Evolutionary conservation across 257 asterid species (phyloP).

Genomic region (Cordia subcordata): DNA sequence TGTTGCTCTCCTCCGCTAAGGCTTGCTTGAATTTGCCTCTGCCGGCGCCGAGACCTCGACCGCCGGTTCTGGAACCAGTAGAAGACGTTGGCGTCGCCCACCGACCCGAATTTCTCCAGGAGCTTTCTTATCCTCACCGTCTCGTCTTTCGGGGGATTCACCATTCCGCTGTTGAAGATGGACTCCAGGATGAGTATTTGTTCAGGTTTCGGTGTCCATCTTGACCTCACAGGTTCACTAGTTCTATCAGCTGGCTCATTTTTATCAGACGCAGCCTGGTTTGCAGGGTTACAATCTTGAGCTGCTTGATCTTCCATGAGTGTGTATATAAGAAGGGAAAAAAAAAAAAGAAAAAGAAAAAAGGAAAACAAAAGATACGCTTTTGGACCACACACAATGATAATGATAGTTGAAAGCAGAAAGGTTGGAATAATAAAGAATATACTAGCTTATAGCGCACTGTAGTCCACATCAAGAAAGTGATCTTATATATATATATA

Average conservation of each 20-base stretch:
- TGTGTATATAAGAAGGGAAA: no score
- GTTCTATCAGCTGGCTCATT: conserved; percentile 11
- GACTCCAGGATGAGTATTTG: conserved; percentile 75
- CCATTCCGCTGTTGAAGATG: conserved; percentile 84
- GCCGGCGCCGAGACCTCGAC: conserved; percentile 73
- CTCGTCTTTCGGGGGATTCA: conserved; percentile 71
- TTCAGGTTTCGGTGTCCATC: conserved; percentile 86
- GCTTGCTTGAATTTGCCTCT: conserved; percentile 51
- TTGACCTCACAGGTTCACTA: conserved; percentile 50
- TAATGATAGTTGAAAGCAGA: background rate
- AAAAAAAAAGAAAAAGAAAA: conserved; percentile 1
- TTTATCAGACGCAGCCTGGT: conserved; percentile 12
- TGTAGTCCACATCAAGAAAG: conserved; percentile 23
- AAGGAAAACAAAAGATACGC: background rate
- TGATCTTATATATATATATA: no score
- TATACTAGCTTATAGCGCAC: conserved; percentile 2
- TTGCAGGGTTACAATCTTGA: conserved; percentile 20
- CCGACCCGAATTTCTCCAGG: conserved; percentile 67
- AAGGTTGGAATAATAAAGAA: background rate
- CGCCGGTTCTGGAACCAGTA: conserved; percentile 95
- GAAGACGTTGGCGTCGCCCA: conserved; percentile 77
- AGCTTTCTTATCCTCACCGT: conserved; percentile 53
- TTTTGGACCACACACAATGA: background rate
- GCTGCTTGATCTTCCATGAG: conserved; percentile 39
- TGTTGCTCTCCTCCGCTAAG: conserved; percentile 16